Evolutionary conservation across 139 green algal species (phyloP).

Genomic region (Volvox africanus): DNA sequence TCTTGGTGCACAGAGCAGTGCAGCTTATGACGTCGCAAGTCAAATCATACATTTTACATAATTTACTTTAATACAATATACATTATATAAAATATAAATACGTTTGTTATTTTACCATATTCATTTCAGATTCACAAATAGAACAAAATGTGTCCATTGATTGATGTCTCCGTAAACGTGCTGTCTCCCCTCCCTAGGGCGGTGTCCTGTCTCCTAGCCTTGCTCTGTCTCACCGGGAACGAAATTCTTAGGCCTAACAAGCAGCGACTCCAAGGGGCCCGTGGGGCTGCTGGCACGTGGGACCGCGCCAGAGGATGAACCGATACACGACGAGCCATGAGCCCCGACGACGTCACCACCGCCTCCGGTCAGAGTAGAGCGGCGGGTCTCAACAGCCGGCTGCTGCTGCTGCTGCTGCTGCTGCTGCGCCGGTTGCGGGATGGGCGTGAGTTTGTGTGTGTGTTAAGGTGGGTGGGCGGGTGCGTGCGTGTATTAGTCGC

Average conservation of each 20-base stretch:
- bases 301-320: neutral
- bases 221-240: neutral
- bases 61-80: too few species aligned
- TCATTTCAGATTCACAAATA: too few species aligned
- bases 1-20: too few species aligned
- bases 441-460: neutral
- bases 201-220: too few species aligned
- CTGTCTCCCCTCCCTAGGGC: too few species aligned
- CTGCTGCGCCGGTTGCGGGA: neutral
- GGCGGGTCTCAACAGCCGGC: neutral
- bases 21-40: too few species aligned
- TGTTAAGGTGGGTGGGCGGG: neutral
- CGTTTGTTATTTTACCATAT: too few species aligned
- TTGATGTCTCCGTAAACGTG: too few species aligned
- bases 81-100: too few species aligned
- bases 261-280: neutral
- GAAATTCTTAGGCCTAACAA: neutral
- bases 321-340: neutral
- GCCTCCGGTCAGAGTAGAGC: neutral
- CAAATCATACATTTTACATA: too few species aligned
- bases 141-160: too few species aligned
- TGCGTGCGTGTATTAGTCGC: neutral
- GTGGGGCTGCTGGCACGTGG: neutral
- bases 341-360: neutral
- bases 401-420: neutral